phyloP scores from a whole-genome alignment of 2,329 filamentous ascomycete genomes.

The Nemania sp. region DNA sequence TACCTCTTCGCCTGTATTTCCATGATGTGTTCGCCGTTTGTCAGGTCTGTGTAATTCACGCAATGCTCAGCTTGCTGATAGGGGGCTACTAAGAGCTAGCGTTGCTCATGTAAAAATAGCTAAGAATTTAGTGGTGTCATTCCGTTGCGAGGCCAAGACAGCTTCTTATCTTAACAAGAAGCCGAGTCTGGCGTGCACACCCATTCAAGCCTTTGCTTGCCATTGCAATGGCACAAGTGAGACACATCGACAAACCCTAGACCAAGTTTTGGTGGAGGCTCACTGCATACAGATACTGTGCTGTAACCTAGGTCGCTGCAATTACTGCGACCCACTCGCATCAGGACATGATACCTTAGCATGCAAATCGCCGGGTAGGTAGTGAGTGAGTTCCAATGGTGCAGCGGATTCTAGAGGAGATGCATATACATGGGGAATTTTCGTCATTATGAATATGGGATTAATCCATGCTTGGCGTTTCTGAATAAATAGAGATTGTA shows the following conservation, averaged over 20 bases:
- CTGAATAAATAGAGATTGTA: not conserved
- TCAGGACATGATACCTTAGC: not conserved
- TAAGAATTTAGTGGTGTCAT: not conserved
- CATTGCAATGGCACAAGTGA: not conserved
- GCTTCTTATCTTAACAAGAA: constrained; percentile 25
- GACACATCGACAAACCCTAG: not conserved
- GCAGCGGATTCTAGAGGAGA: constrained; percentile 4
- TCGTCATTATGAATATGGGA: constrained; percentile 15
- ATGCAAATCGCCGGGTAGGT: too few relatives aligned
- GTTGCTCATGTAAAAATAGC: not conserved
- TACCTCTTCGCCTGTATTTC: too few relatives aligned
- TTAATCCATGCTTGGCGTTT: constrained; percentile 3
- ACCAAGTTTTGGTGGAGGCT: not conserved
- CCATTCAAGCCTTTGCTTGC: not conserved
- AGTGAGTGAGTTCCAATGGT: too few relatives aligned
- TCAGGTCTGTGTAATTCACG: constrained; percentile 11
- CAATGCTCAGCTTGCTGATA: constrained; percentile 13
- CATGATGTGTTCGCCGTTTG: too few relatives aligned
- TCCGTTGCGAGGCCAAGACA: not conserved
- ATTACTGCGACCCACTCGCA: constrained; percentile 2
- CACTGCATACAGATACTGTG: too few relatives aligned
- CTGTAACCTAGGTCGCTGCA: too few relatives aligned
- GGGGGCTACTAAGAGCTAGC: constrained; percentile 1
- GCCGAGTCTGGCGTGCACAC: constrained; percentile 15
- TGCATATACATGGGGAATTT: constrained; percentile 25